Percentiles rank a stretch among this genome's conserved stretches.
Evolutionary conservation across 352 stramenopile genomes (phyloP).

Genomic region (Globisporangium radiosum): DNA sequence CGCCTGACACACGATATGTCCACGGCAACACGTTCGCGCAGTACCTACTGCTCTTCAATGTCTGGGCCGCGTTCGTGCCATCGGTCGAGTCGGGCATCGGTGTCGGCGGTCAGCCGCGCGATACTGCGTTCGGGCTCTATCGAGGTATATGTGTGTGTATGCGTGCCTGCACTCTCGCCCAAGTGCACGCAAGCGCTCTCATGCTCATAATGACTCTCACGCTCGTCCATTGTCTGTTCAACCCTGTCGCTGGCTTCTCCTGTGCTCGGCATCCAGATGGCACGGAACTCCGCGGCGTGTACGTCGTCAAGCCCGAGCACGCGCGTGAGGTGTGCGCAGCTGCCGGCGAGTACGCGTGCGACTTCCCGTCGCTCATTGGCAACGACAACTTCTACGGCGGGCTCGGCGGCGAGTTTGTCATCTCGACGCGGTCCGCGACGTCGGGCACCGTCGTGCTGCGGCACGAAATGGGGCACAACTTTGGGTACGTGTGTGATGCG

Average conservation of each 20-base stretch:
- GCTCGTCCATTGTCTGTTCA: too few relatives aligned
- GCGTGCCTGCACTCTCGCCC: too few relatives aligned
- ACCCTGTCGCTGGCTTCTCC: too few relatives aligned
- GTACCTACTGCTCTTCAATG: slow-evolving; percentile 26
- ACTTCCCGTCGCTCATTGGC: slow-evolving; percentile 29
- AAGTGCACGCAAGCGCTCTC: too few relatives aligned
- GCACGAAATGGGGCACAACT: slow-evolving; percentile 36
- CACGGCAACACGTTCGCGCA: slow-evolving; percentile 20
- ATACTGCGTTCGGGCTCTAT: slow-evolving; percentile 24
- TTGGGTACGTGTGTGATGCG: too few relatives aligned
- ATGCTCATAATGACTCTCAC: too few relatives aligned
- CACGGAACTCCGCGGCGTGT: slow-evolving; percentile 17
- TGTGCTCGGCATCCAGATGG: too few relatives aligned
- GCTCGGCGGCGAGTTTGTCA: slow-evolving; percentile 32
- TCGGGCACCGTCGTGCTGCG: slow-evolving; percentile 26
- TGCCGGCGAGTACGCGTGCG: slow-evolving; percentile 11
- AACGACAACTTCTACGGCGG: slow-evolving; percentile 36
- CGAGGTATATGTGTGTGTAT: too few relatives aligned
- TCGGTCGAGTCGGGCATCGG: slow-evolving; percentile 21
- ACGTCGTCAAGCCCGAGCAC: slow-evolving; percentile 7
- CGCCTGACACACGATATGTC: slow-evolving; percentile 35
- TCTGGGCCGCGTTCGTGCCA: slow-evolving; percentile 19
- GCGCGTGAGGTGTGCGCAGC: slow-evolving; percentile 11
- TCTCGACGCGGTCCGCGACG: slow-evolving; percentile 22
- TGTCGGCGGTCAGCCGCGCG: slow-evolving; percentile 6